These are phyloP conservation scores for Melampsora americana DNA, from an alignment of 1,284 basidiomycete species.

Conservation along the genomic window DNA sequence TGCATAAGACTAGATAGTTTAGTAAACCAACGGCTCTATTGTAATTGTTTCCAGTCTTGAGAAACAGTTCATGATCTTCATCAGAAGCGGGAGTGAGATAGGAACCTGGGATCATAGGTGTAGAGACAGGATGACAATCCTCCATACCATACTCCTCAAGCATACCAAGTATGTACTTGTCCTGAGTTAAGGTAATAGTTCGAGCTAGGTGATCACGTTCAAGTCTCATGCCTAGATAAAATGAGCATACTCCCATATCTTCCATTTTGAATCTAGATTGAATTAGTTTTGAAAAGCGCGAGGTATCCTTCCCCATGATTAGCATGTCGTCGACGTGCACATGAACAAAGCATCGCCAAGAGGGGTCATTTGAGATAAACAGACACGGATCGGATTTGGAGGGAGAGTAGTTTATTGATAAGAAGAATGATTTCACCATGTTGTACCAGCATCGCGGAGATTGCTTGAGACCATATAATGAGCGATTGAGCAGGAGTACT, in stretches of 20 bases:
- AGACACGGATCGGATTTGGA: background rate
- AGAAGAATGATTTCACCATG: background rate
- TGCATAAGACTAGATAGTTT: constrained; percentile 21
- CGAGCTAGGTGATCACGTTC: no score
- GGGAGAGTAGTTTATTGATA: background rate
- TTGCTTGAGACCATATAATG: constrained; percentile 6
- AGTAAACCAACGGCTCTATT: constrained; percentile 1
- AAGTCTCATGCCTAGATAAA: no score
- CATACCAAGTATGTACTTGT: background rate
- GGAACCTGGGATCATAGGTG: background rate
- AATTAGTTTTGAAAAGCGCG: background rate
- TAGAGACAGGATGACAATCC: background rate
- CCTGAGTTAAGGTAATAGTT: background rate
- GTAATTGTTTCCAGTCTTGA: background rate
- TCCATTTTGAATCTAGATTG: background rate
- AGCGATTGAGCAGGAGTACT: background rate
- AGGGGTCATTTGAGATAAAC: background rate
- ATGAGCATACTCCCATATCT: background rate
- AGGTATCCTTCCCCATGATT: background rate
- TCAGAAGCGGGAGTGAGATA: background rate
- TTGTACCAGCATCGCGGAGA: constrained; percentile 5
- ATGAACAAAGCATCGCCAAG: background rate
- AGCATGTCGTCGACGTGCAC: background rate
- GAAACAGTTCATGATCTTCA: background rate
- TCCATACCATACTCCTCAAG: constrained; percentile 10